Evolutionary conservation across 805 yeast species (phyloP), one percentile per base, ranked within the genome.

Genomic region (Starmerella davenportii): DNA sequence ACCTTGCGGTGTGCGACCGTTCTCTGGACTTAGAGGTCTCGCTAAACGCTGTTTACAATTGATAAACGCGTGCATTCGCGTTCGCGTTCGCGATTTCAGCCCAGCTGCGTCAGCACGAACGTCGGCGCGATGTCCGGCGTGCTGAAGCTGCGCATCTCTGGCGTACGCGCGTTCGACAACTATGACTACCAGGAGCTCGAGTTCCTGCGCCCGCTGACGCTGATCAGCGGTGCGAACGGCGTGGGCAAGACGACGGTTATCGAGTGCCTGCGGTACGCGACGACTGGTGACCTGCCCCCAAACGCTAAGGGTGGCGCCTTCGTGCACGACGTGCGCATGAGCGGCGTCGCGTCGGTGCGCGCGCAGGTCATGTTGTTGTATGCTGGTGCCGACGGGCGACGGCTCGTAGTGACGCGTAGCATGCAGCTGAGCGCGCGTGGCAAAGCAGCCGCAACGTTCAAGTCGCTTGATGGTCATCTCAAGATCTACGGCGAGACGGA

Each of bases 231-330:
- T 0, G 79, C 79, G 37, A 90, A 90, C 58, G 96, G 98, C 24
- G 78, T 93, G 21, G 98, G 98, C 9, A 87, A 90, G 55, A 90
- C 96, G 53, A 85, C 96, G 1, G 76, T 90, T 41, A 92, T 90
- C 44, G 99, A 90, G 57, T 84, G 95, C 55, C 64, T 90, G 43
- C 72, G 84, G 54, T 90, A 84, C 57, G 87, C 92, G 17, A 82
- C 98, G 9, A 87, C 98, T 0, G 96, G 96, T 8, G 90, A 79
- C 52, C 62, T 85, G 42, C 99, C 99, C 1, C 98, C 98, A 0
- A 85, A 87, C 52, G 74, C 85, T 33, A 84, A 80, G 54, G 93
- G 93, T 38, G 96, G 96, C 7, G 96, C 95, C 1, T 90, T 90
- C 55, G 70, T 90, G 5, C 90, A 84, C 51, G 98, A 90, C 61